Evolutionary conservation across 495 filamentous ascomycete genomes (phyloP).

Genomic region (Aspergillus bertholletiae): DNA sequence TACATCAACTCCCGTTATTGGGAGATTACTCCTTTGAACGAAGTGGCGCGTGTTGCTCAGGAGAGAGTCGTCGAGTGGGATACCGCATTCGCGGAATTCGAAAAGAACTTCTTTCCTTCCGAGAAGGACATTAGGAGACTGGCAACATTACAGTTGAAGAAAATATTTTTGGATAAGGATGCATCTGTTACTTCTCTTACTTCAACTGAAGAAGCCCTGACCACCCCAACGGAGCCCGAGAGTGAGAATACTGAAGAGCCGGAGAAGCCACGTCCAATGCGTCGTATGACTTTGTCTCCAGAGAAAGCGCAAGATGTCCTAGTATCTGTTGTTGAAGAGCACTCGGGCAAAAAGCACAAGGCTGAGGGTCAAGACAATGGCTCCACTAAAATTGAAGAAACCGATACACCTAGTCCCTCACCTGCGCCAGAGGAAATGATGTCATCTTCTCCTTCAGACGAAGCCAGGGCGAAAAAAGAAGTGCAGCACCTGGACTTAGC

Average conservation of each 20-base stretch:
- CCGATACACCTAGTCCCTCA: constrained; percentile 15
- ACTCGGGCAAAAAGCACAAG: constrained; percentile 41
- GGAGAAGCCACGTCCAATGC: constrained; percentile 31
- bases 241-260: constrained; percentile 41
- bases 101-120: constrained; percentile 89
- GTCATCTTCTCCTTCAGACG: constrained; percentile 24
- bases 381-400: constrained; percentile 9
- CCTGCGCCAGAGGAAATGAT: constrained; percentile 13
- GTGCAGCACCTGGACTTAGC: constrained; percentile 72
- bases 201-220: constrained; percentile 53
- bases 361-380: constrained; percentile 9
- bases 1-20: constrained; percentile 94
- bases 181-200: constrained; percentile 67
- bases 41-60: constrained; percentile 80
- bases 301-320: constrained; percentile 68
- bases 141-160: constrained; percentile 87
- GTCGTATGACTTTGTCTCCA: constrained; percentile 56
- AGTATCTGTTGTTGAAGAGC: constrained; percentile 66
- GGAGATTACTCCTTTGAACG: constrained; percentile 90
- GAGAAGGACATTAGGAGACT: constrained; percentile 95
- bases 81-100: constrained; percentile 80
- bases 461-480: constrained; percentile 41
- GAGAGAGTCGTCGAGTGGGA: constrained; percentile 96
- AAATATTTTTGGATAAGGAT: constrained; percentile 87
- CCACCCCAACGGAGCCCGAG: constrained; percentile 40